Evolutionary conservation across 129 eudicot genomes (phyloP).

Genomic region (Chrysanthemum lavandulifolium): DNA sequence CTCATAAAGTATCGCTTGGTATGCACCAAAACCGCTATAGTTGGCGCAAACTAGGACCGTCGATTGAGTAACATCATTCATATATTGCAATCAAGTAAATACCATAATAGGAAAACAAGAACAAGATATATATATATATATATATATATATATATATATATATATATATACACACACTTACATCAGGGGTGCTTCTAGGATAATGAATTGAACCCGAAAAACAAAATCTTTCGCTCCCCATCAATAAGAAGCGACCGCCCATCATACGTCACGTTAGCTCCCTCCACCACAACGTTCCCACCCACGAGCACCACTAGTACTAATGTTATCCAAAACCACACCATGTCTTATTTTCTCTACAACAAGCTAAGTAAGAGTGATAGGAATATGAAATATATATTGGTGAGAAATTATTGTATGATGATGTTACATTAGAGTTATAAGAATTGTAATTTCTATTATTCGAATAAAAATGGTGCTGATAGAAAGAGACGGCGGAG

Average conservation of each 20-base stretch:
- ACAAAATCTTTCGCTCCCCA: conserved; percentile 54
- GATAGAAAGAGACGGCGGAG: conserved; percentile 34
- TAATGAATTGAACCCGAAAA: conserved; percentile 95
- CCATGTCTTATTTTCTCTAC: conserved; percentile 30
- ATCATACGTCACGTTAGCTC: conserved; percentile 69
- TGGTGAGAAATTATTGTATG: conserved; percentile 3
- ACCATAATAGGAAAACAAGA: background rate
- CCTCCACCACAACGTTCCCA: no score
- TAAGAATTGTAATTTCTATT: no score
- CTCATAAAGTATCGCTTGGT: background rate
- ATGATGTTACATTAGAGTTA: background rate
- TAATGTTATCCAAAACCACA: conserved; percentile 39
- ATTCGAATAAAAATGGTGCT: no score
- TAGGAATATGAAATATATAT: conserved; percentile 4
- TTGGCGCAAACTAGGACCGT: background rate
- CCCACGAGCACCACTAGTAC: conserved; percentile 27
- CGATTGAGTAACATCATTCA: background rate
- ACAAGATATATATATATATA: background rate
- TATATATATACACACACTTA: no score
- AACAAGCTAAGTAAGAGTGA: conserved; percentile 10
- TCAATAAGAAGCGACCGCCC: conserved; percentile 78
- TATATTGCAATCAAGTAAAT: background rate
- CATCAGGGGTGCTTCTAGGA: conserved; percentile 95
- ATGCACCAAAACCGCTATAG: background rate
- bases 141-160: no score